Percentiles rank a stretch among this genome's conserved stretches.
Conservation (phyloP, 257 asterid species). For the Leonotis leonurus region DNA sequence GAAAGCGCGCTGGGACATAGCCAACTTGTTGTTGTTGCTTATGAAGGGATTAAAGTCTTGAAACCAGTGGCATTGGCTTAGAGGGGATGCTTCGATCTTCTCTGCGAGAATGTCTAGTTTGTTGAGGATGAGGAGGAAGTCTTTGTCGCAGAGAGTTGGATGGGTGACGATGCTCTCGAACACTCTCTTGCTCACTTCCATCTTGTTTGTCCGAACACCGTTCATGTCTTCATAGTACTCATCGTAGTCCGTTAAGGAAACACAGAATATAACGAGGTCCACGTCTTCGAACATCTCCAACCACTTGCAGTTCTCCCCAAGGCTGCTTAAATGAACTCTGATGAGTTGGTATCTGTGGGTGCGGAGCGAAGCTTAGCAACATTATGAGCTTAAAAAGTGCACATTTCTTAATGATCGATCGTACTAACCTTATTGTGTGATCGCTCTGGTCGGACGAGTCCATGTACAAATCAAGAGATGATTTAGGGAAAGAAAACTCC, state of each 20-base stretch:
- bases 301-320: slow-evolving; percentile 74
- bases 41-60: slow-evolving; percentile 55
- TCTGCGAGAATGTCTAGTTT: slow-evolving; percentile 72
- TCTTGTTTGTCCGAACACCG: slow-evolving; percentile 56
- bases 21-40: slow-evolving; percentile 28
- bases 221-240: slow-evolving; percentile 42
- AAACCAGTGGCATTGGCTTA: slow-evolving; percentile 65
- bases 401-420: not conserved
- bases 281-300: slow-evolving; percentile 81
- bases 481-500: slow-evolving; percentile 61
- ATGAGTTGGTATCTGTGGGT: slow-evolving; percentile 35
- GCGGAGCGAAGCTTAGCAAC: not conserved
- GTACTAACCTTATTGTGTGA: slow-evolving; percentile 36
- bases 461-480: slow-evolving; percentile 52
- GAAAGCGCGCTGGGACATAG: slow-evolving; percentile 61
- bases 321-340: slow-evolving; percentile 49
- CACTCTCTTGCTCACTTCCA: slow-evolving; percentile 48
- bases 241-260: slow-evolving; percentile 59
- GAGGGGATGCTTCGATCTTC: slow-evolving; percentile 45
- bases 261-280: slow-evolving; percentile 50
- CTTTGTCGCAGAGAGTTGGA: slow-evolving; percentile 39
- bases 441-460: slow-evolving; percentile 53
- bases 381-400: not conserved
- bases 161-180: slow-evolving; percentile 51
- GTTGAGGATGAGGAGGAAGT: slow-evolving; percentile 60